These are phyloP conservation scores for Aspergillus clavatus DNA, from an alignment of 2,329 filamentous ascomycete genomes.

Conservation along the genomic window DNA sequence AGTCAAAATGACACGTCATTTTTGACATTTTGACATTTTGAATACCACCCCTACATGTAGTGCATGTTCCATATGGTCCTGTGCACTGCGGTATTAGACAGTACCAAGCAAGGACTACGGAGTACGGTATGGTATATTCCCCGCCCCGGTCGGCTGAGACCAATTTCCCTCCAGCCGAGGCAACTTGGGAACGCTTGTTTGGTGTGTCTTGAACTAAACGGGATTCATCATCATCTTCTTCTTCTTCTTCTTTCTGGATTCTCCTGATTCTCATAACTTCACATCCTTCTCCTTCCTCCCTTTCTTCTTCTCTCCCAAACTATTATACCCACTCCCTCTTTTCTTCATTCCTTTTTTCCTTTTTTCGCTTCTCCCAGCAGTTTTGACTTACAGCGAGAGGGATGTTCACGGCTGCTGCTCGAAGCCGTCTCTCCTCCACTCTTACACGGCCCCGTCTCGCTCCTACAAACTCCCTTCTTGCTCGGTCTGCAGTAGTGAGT, in stretches of 20 bases:
- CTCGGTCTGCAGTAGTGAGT: conserved; percentile 32
- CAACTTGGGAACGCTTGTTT: conserved; percentile 1
- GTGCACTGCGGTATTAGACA: too few species aligned
- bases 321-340: conserved; percentile 8
- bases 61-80: too few species aligned
- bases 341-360: conserved; percentile 7
- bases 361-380: conserved; percentile 9
- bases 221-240: too few species aligned
- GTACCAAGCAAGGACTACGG: too few species aligned
- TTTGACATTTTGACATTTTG: too few species aligned
- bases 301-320: conserved; percentile 6
- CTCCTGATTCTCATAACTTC: conserved; percentile 7
- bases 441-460: conserved; percentile 37
- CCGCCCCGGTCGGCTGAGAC: conserved; percentile 11
- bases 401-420: conserved; percentile 43
- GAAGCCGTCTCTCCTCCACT: conserved; percentile 40
- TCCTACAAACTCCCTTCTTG: conserved; percentile 29
- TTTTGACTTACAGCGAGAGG: conserved; percentile 23
- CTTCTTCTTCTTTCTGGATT: neutral
- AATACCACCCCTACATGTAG: too few species aligned
- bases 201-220: neutral
- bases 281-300: conserved; percentile 8
- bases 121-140: too few species aligned
- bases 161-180: conserved; percentile 17
- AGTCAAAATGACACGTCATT: too few species aligned